Evolutionary conservation across 306 rosid species (phyloP).

Genomic region (Oemleria cerasiformis): DNA sequence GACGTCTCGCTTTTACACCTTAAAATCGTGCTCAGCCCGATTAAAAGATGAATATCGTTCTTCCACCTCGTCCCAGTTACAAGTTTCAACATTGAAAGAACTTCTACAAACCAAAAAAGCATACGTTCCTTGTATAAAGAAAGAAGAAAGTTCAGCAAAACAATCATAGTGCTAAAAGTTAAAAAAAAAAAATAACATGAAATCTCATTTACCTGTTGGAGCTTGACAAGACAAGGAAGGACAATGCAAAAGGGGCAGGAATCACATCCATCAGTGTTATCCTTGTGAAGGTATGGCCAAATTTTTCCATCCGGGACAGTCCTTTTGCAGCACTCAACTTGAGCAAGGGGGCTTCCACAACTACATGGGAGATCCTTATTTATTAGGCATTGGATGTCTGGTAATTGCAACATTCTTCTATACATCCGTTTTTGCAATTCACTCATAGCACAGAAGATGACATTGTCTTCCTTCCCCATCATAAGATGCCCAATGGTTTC

Average conservation of each 20-base stretch:
- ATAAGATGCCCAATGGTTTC: constrained; percentile 98
- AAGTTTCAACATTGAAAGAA: neutral
- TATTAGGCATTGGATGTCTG: constrained; percentile 82
- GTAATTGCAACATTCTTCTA: constrained; percentile 83
- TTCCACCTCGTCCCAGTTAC: neutral
- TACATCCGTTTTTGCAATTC: constrained; percentile 84
- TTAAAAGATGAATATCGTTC: neutral
- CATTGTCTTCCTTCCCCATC: constrained; percentile 98
- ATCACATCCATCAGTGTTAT: constrained; percentile 86
- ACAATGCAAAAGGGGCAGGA: constrained; percentile 94
- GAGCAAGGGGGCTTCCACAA: constrained; percentile 91
- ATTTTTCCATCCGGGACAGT: constrained; percentile 69
- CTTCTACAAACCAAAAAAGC: neutral
- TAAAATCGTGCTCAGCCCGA: neutral
- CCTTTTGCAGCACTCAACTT: constrained; percentile 91
- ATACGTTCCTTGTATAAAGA: neutral
- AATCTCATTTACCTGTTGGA: constrained; percentile 73
- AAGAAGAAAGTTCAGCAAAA: neutral
- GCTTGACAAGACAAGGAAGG: constrained; percentile 95
- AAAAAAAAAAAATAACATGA: neutral
- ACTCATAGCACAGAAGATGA: constrained; percentile 88
- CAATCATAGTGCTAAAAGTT: neutral
- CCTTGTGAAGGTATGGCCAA: constrained; percentile 89
- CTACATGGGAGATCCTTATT: constrained; percentile 83
- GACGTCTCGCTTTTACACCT: neutral